Percentiles rank a stretch among this genome's conserved stretches.
Conservation (phyloP, 495 filamentous ascomycete species). For the Hypoxylon intermedium region DNA sequence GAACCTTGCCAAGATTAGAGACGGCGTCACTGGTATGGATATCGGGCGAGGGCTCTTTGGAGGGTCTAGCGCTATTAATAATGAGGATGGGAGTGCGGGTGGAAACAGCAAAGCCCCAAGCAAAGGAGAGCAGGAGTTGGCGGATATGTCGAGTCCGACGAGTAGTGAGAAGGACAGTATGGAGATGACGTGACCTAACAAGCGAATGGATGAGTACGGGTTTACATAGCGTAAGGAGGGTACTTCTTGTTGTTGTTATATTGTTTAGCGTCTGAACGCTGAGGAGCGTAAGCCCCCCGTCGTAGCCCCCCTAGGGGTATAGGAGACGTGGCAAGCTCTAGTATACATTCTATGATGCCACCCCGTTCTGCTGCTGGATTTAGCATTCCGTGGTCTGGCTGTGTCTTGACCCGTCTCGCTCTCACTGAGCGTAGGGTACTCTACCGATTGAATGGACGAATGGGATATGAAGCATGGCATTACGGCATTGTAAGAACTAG, state of each 20-base stretch:
- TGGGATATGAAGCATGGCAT: background rate
- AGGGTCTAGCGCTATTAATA: background rate
- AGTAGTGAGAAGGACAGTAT: conserved; percentile 13
- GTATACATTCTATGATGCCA: no score
- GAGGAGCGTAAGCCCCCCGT: no score
- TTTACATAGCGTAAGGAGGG: no score
- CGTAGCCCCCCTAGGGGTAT: no score
- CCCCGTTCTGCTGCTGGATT: no score
- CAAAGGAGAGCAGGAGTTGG: conserved; percentile 41
- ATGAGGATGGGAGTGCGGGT: background rate
- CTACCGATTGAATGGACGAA: background rate
- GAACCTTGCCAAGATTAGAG: conserved; percentile 49
- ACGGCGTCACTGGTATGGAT: conserved; percentile 56
- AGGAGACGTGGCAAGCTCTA: no score
- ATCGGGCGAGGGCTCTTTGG: conserved; percentile 45
- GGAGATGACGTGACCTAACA: conserved; percentile 19
- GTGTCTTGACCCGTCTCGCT: no score
- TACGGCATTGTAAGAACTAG: conserved; percentile 3
- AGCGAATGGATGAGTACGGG: background rate
- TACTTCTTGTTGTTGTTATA: no score
- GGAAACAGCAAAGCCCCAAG: background rate
- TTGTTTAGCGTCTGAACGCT: no score
- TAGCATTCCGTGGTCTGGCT: no score
- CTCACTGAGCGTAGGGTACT: no score
- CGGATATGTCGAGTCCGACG: conserved; percentile 29